A percentile compares a stretch with the other conserved stretches of the same genome.
phyloP scores from a whole-genome alignment of 179 eudicot genomes.

The Silene noctiflora region DNA sequence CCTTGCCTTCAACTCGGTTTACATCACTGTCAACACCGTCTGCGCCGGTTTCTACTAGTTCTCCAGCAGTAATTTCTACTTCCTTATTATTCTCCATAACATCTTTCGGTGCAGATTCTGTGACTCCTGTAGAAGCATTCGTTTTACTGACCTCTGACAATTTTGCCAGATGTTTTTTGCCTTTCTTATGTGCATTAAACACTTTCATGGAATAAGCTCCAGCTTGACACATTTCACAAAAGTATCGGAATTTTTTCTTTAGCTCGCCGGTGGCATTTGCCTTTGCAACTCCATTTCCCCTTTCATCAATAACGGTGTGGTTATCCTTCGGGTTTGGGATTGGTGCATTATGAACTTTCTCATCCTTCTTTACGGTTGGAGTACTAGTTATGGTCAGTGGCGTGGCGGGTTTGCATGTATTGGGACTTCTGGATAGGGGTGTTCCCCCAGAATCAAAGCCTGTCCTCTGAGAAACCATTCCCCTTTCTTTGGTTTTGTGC shows the following conservation, averaged over 20 bases:
- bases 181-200: slow-evolving; percentile 40
- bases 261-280: slow-evolving; percentile 8
- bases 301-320: not conserved
- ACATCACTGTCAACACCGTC: slow-evolving; percentile 4
- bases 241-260: slow-evolving; percentile 28
- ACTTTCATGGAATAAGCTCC: slow-evolving; percentile 36
- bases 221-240: slow-evolving; percentile 46
- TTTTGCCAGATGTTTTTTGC: slow-evolving; percentile 48
- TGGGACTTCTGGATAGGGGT: slow-evolving; percentile 23
- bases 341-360: slow-evolving; percentile 2
- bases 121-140: not conserved
- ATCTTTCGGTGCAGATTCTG: not conserved
- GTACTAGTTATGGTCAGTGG: not conserved
- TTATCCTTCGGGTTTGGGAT: not conserved
- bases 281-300: slow-evolving; percentile 9
- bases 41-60: slow-evolving; percentile 1
- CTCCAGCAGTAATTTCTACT: slow-evolving; percentile 5
- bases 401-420: slow-evolving; percentile 16
- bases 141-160: slow-evolving; percentile 13
- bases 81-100: slow-evolving; percentile 8
- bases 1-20: slow-evolving; percentile 7
- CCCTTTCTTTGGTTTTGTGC: slow-evolving; percentile 52
- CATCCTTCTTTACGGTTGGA: slow-evolving; percentile 7
- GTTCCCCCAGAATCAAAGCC: slow-evolving; percentile 39
- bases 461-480: slow-evolving; percentile 26